These are phyloP conservation scores for Colletotrichum higginsianum DNA, from an alignment of 2,329 filamentous ascomycete species.

Conservation along the genomic window DNA sequence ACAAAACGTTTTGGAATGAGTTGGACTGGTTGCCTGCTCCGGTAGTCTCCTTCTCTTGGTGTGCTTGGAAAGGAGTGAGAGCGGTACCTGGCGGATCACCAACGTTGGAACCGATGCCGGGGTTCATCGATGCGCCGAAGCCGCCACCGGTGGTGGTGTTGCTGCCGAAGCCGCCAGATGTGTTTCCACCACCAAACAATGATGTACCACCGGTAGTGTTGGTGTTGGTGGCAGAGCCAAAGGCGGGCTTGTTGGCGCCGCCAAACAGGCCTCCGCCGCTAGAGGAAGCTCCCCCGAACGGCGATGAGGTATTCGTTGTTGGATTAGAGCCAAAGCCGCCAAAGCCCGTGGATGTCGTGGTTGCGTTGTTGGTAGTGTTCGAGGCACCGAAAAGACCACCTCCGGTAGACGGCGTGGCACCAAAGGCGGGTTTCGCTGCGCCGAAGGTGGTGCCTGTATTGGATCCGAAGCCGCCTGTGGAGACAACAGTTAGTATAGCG, in stretches of 20 bases:
- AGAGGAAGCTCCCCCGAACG: conserved; percentile 55
- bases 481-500: conserved; percentile 5
- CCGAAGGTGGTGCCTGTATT: conserved; percentile 56
- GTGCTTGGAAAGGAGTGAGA: conserved; percentile 76
- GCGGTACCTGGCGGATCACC: conserved; percentile 79
- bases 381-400: conserved; percentile 64
- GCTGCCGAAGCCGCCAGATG: conserved; percentile 55
- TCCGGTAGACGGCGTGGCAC: conserved; percentile 48
- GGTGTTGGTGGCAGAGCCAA: conserved; percentile 60
- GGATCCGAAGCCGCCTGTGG: conserved; percentile 51
- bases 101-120: conserved; percentile 65
- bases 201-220: conserved; percentile 58
- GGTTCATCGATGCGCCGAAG: conserved; percentile 63
- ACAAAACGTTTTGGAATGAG: conserved; percentile 84
- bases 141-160: conserved; percentile 53
- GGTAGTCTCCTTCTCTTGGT: conserved; percentile 80
- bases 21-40: conserved; percentile 66
- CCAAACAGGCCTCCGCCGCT: conserved; percentile 64
- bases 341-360: conserved; percentile 54
- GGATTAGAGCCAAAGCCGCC: conserved; percentile 59
- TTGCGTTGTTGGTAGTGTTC: conserved; percentile 52
- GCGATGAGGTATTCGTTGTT: conserved; percentile 50
- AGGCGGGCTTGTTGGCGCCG: conserved; percentile 63
- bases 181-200: conserved; percentile 62
- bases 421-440: conserved; percentile 47